Base-by-base conservation (phyloP, 2,329 filamentous ascomycete genomes). In the Bisporella sp. region DNA sequence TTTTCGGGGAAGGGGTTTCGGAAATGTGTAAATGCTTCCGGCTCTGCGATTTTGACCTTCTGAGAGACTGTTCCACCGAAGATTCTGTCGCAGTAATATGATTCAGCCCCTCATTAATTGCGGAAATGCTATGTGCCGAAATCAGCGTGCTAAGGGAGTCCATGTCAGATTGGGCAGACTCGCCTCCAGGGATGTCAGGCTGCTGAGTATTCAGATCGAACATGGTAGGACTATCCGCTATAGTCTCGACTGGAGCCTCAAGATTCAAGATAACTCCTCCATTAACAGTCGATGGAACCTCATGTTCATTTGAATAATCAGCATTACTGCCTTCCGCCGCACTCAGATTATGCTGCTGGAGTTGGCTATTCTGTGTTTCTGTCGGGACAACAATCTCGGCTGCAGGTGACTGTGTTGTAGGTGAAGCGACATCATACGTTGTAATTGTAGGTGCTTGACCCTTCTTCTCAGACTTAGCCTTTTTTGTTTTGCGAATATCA, bases 401-500 rank as follows among this genome's bases (percentile, higher is more conserved):
- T 6, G 52, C 45, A 5, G 51, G 51, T 8, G n/a, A n/a, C n/a
- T 37, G 35, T 8, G 49, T 29, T 41, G 53, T 53, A 9, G 54
- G 31, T 3, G 53, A 45, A 12, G 55, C 45, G 12, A 53, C 45
- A 13, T 54, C 52, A 39, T 55, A 54, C 1, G 55, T 50, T 35
- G 54, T 43, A 41, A 56, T 40, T n/a, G 56, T 45, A 21, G 47
- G 37, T 29, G 31, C 37, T 41, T n/a, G 47, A 5, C 57, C 57
- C 41, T 58, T 62, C 47, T 55, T 60, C 44, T 63, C 60, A 11
- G 49, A 30, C 47, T 56, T 61, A 11, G 49, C 13, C 37, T 59
- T 61, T 39, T 54, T 58, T 47, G 62, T 66, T 43, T 65, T 65
- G 33, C 72, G 69, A 51, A 79, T 73, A 56, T 87, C 83, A 62